Percentiles rank a stretch among this genome's conserved stretches.
Conservation (phyloP, 352 stramenopile genomes). For the Pythium biforme region DNA sequence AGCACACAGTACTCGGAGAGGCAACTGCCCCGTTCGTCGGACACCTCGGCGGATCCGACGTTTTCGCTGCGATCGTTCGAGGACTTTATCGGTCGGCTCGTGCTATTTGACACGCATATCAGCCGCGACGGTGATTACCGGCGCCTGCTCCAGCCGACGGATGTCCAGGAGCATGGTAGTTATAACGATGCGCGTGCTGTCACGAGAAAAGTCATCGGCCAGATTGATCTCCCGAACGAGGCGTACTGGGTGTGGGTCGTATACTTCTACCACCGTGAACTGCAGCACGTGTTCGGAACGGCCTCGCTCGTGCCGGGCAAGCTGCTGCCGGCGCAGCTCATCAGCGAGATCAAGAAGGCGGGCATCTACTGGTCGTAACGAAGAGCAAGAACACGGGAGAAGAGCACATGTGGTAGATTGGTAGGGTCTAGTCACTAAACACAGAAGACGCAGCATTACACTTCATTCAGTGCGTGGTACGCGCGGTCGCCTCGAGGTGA, state of each 20-base stretch:
- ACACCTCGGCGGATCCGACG: not conserved
- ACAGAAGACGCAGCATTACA: not conserved
- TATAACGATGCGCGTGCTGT: not conserved
- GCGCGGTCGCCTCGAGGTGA: not conserved
- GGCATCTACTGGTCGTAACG: conserved; percentile 35
- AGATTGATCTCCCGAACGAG: not conserved
- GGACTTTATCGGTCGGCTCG: not conserved
- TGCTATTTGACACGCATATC: not conserved
- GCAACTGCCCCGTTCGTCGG: not conserved
- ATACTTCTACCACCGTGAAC: conserved; percentile 39
- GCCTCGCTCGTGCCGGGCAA: conserved; percentile 41
- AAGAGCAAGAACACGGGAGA: not conserved
- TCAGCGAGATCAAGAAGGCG: conserved; percentile 49
- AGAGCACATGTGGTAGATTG: too few species aligned
- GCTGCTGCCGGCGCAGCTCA: conserved; percentile 44
- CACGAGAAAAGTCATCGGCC: not conserved
- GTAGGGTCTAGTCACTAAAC: too few species aligned
- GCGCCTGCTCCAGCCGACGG: not conserved
- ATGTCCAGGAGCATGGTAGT: not conserved
- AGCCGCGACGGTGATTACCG: not conserved
- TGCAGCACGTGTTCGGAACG: conserved; percentile 38
- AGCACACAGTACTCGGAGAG: not conserved
- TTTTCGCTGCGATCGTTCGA: not conserved
- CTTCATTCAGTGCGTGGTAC: not conserved
- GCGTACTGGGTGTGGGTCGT: conserved; percentile 42